A percentile compares a stretch with the other conserved stretches of the same genome.
phyloP scores from a whole-genome alignment of 306 rosid species.

The Pachyrhizus erosus region DNA sequence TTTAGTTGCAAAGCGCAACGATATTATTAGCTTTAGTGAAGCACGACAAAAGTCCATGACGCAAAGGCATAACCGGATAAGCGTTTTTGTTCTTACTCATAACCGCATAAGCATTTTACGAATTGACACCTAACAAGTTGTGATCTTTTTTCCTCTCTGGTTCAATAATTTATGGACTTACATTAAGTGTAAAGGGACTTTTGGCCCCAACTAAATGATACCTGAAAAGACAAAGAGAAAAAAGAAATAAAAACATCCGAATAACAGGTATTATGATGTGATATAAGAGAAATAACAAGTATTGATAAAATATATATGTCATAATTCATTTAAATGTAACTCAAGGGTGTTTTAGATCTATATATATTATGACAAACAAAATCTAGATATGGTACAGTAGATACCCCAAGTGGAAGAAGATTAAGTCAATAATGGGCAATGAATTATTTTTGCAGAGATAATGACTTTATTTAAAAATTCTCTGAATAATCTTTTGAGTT shows the following conservation, averaged over 20 bases:
- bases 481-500: not conserved
- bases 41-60: constrained; percentile 15
- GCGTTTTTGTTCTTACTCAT: constrained; percentile 33
- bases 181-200: constrained; percentile 4
- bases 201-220: not conserved
- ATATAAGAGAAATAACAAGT: no score
- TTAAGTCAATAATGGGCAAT: not conserved
- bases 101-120: not conserved
- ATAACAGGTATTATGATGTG: no score
- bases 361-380: no score
- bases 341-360: no score
- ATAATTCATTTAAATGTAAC: no score
- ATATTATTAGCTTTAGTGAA: not conserved
- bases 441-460: not conserved
- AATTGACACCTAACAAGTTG: constrained; percentile 30
- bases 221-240: no score
- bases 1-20: not conserved
- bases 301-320: no score
- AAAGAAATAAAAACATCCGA: no score
- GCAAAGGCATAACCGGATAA: constrained; percentile 24
- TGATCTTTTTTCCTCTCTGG: not conserved
- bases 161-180: constrained; percentile 37
- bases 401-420: no score
- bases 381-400: no score
- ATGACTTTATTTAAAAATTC: not conserved